A percentile compares a stretch with the other conserved stretches of the same genome.
Evolutionary conservation across 306 rosid species (phyloP).

Genomic region (Glycine soja): DNA sequence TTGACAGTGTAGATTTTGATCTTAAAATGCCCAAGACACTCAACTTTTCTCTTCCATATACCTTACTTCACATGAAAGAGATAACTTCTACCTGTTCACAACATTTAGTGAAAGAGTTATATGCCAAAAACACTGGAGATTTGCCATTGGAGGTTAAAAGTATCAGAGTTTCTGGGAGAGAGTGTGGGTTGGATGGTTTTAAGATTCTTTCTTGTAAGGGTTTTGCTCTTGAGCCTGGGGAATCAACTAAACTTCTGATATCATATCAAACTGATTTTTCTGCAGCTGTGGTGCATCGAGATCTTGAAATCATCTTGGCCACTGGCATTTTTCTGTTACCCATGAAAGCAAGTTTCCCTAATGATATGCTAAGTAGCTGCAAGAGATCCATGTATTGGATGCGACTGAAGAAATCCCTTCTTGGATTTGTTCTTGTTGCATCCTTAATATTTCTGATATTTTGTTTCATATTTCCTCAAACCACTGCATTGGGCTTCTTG

Average conservation of each 20-base stretch:
- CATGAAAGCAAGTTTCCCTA: slow-evolving; percentile 77
- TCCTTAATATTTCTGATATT: slow-evolving; percentile 56
- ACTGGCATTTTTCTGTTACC: slow-evolving; percentile 84
- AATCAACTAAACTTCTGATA: slow-evolving; percentile 53
- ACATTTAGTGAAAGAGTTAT: slow-evolving; percentile 68
- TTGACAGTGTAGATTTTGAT: slow-evolving; percentile 71
- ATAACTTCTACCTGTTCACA: slow-evolving; percentile 65
- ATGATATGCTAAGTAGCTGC: slow-evolving; percentile 70
- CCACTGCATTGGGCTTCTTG: slow-evolving; percentile 50
- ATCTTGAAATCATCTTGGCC: slow-evolving; percentile 82
- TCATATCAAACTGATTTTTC: slow-evolving; percentile 86
- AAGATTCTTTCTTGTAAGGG: slow-evolving; percentile 57
- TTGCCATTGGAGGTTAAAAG: slow-evolving; percentile 74
- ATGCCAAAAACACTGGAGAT: slow-evolving; percentile 88
- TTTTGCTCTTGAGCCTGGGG: slow-evolving; percentile 52
- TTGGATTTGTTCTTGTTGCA: slow-evolving; percentile 56
- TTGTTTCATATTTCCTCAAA: slow-evolving; percentile 61
- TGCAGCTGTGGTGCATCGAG: slow-evolving; percentile 67
- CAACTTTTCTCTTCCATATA: slow-evolving; percentile 67
- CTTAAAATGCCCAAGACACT: slow-evolving; percentile 61
- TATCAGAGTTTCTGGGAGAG: slow-evolving; percentile 79
- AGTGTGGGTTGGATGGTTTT: slow-evolving; percentile 87
- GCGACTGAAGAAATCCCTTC: slow-evolving; percentile 63
- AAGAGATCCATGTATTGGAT: slow-evolving; percentile 75
- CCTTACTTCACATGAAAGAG: slow-evolving; percentile 59